phyloP scores from a whole-genome alignment of 306 rosid genomes.

The Inga leiocalycina region DNA sequence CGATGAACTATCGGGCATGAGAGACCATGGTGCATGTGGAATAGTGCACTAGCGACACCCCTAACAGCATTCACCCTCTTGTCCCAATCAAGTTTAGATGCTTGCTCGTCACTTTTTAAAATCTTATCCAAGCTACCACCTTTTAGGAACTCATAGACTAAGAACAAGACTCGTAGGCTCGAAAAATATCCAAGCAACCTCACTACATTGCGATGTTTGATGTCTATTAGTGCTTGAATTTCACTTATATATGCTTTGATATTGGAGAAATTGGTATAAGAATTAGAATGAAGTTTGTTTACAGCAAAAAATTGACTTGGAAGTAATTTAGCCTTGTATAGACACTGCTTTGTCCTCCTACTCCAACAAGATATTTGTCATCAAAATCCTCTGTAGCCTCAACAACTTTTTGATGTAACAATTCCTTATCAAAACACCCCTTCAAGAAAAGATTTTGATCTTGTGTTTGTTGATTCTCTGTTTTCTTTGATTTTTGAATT shows the following conservation, averaged over 20 bases:
- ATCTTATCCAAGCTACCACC: not conserved
- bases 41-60: not conserved
- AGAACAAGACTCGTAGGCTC: not conserved
- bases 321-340: conserved; percentile 20
- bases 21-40: conserved; percentile 3
- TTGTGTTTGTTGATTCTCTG: not conserved
- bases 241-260: conserved; percentile 12
- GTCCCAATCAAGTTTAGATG: not conserved
- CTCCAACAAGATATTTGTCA: not conserved
- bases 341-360: conserved; percentile 14
- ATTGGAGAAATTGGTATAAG: not conserved
- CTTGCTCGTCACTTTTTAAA: not conserved
- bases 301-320: conserved; percentile 27
- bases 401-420: not conserved
- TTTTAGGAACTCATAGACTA: conserved; percentile 26
- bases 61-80: not conserved
- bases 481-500: not conserved
- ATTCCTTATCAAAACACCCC: conserved; percentile 32
- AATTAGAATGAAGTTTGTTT: conserved; percentile 28
- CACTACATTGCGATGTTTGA: conserved; percentile 32
- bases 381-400: not conserved
- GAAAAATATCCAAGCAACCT: conserved; percentile 20
- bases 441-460: not conserved
- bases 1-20: not conserved
- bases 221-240: conserved; percentile 21